Conservation (phyloP, 1,139 yeast genomes). For the Pichia sp. region DNA sequence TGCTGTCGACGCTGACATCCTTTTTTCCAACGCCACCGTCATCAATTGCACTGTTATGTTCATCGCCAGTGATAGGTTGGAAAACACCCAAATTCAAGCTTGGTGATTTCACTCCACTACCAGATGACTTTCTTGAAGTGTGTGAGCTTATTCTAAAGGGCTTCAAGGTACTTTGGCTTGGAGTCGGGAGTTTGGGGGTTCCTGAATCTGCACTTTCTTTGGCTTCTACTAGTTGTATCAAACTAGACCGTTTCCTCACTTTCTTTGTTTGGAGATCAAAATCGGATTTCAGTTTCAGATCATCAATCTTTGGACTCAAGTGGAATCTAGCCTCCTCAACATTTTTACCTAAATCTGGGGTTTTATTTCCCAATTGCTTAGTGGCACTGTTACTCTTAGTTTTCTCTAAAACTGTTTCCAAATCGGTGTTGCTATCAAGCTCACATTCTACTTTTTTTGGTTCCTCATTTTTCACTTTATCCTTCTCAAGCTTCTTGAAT, state of each 20-base stretch:
- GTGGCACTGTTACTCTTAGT: not conserved
- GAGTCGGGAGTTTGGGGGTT: not conserved
- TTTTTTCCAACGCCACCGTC: not conserved
- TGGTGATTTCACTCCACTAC: constrained; percentile 11
- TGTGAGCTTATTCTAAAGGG: constrained; percentile 12
- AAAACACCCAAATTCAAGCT: constrained; percentile 17
- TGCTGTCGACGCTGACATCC: not conserved
- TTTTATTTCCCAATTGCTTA: constrained; percentile 12
- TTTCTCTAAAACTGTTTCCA: not conserved
- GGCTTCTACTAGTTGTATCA: constrained; percentile 10
- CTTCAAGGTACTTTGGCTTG: constrained; percentile 1
- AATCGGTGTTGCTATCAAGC: no score
- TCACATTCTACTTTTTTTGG: constrained; percentile 4
- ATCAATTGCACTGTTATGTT: not conserved
- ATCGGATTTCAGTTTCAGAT: not conserved
- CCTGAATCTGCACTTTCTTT: not conserved
- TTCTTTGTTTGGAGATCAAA: constrained; percentile 2
- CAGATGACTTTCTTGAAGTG: not conserved
- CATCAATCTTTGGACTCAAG: not conserved
- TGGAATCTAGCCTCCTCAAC: not conserved
- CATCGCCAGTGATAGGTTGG: constrained; percentile 7
- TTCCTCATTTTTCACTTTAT: constrained; percentile 14
- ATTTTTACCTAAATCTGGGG: constrained; percentile 4
- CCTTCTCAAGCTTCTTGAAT: constrained; percentile 9
- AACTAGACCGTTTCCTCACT: constrained; percentile 8